These are phyloP conservation scores for Colletotrichum lentis DNA, from an alignment of 2,329 filamentous ascomycete genomes.

Conservation along the genomic window DNA sequence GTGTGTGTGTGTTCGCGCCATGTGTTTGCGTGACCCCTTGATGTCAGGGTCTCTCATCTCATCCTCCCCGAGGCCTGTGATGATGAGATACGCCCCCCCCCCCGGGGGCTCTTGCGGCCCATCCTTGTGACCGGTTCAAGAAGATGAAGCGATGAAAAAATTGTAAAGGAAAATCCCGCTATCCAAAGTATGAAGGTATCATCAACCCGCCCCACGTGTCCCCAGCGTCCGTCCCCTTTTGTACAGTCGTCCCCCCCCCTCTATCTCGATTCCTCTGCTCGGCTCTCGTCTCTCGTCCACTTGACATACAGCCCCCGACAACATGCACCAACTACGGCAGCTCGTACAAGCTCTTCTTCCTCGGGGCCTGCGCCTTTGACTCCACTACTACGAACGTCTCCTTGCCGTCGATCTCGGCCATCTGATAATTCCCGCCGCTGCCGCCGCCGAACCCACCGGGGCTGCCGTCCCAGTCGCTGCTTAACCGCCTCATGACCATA, in stretches of 20 bases:
- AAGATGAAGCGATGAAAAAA: too few relatives aligned
- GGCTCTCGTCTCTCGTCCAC: not conserved
- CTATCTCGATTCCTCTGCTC: too few relatives aligned
- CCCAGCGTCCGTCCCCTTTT: conserved; percentile 3
- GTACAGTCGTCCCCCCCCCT: not conserved
- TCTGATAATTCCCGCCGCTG: conserved; percentile 24
- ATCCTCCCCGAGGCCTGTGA: too few relatives aligned
- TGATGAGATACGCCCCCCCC: too few relatives aligned
- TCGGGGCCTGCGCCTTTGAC: conserved; percentile 16
- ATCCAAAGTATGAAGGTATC: conserved; percentile 24
- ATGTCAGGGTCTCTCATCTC: too few relatives aligned
- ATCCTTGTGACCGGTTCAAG: too few relatives aligned
- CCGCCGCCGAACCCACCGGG: conserved; percentile 20
- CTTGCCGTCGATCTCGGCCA: conserved; percentile 34
- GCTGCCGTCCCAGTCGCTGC: conserved; percentile 30
- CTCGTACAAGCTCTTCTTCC: conserved; percentile 34
- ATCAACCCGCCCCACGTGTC: not conserved
- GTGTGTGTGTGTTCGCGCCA: too few relatives aligned
- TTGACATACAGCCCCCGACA: not conserved
- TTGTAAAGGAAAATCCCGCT: conserved; percentile 2
- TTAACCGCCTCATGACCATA: conserved; percentile 10
- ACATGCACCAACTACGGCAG: conserved; percentile 10
- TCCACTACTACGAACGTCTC: conserved; percentile 18
- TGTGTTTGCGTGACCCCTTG: too few relatives aligned
- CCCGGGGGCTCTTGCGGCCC: too few relatives aligned